Base-by-base conservation (phyloP, 345 rosid species). In the Toxicodendron radicans region DNA sequence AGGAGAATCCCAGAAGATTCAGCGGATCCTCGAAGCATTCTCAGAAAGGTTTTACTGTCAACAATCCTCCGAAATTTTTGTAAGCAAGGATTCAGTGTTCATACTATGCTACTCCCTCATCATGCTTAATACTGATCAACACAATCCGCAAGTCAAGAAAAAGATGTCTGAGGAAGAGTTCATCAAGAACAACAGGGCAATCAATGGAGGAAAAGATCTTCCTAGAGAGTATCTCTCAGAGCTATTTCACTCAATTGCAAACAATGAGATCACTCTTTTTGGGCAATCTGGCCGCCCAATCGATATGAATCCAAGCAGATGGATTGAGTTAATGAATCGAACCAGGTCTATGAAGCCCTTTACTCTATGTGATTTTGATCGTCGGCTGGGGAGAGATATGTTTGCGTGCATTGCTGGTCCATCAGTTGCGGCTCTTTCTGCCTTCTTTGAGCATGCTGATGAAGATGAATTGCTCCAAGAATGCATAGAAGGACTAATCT, bases 91-190 rank as follows among this genome's bases (percentile, higher is more conserved):
- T 56, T 83, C 94, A 0, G 94, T 91, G 65, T 85, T 81, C 33
- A 87, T 95, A 4, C 73, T 95, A 7, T 92, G 97, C 23, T 95
- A 95, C 79, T 95, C 99, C 0, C 87, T 95, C 71, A 92, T 95
- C 23, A 95, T 95, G 99, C 97, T 95, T 48, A 95, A 95, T 48
- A 92, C 99, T 0, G 98, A 95, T 72, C 97, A 88, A 32, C 98
- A 95, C 76, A 95, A 95, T 61, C 97, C 95, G 5, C 98, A 95
- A 66, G 96, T 92, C 5, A 92, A 88, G 87, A 95, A 89, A 76
- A 95, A 90, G 80, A 95, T 95, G 98, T 91, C 99, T 1, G 99
- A 92, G 76, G 99, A 95, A 58, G 99, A 95, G 68, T 95, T 95
- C 68, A 91, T 95, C 18, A 85, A 89, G 66, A 95, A 95, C 80